Evolutionary conservation across 306 rosid species (phyloP).

Genomic region (Pueraria montana): DNA sequence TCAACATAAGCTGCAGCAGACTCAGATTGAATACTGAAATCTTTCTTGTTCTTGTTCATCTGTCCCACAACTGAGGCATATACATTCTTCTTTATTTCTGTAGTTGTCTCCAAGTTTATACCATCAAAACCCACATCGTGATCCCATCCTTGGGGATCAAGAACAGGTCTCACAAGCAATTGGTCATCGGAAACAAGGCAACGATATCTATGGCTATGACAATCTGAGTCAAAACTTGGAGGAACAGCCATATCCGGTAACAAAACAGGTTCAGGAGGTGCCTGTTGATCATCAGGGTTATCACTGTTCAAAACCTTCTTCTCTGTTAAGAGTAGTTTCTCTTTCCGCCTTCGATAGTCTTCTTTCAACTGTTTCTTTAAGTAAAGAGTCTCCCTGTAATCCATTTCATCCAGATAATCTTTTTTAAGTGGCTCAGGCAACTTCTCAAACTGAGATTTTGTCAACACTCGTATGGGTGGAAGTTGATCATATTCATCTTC

Average conservation of each 20-base stretch:
- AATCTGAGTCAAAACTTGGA: conserved; percentile 74
- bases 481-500: conserved; percentile 91
- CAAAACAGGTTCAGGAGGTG: conserved; percentile 69
- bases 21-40: conserved; percentile 84
- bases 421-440: conserved; percentile 75
- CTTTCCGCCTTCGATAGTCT: conserved; percentile 66
- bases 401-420: conserved; percentile 92
- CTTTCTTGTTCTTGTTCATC: conserved; percentile 84
- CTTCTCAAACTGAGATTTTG: conserved; percentile 81
- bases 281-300: conserved; percentile 65
- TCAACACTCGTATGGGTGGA: conserved; percentile 82
- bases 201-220: conserved; percentile 80
- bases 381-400: conserved; percentile 91
- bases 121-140: conserved; percentile 96
- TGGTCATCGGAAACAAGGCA: conserved; percentile 73
- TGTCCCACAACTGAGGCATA: conserved; percentile 76
- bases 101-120: conserved; percentile 77
- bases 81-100: conserved; percentile 64
- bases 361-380: conserved; percentile 91
- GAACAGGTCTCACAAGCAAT: conserved; percentile 92
- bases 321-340: conserved; percentile 58
- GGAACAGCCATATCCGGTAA: conserved; percentile 94
- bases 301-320: conserved; percentile 48
- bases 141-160: conserved; percentile 97
- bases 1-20: conserved; percentile 77